Conservation (phyloP, 805 yeast species). For the Diddensiella caesifluorescens region DNA sequence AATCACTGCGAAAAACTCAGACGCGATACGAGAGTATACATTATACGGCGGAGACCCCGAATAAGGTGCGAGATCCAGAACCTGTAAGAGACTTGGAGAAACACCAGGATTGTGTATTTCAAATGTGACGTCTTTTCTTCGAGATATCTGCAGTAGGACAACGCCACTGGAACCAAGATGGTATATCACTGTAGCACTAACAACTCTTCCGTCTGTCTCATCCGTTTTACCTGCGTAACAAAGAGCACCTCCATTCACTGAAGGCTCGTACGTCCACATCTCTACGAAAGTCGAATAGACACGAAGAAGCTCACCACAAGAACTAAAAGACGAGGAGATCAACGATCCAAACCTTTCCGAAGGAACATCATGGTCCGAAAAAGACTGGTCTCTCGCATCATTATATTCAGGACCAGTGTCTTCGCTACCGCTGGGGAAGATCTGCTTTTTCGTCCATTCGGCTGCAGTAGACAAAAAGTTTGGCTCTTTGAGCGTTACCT, state of each 20-base stretch:
- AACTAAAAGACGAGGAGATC: not conserved
- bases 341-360: too few relatives aligned
- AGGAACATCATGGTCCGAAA: too few relatives aligned
- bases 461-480: constrained; percentile 21
- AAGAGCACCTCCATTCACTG: constrained; percentile 1
- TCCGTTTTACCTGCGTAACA: constrained; percentile 13
- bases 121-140: constrained; percentile 2
- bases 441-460: constrained; percentile 20
- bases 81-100: constrained; percentile 3
- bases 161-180: not conserved
- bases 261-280: constrained; percentile 15
- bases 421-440: constrained; percentile 10
- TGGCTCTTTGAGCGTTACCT: constrained; percentile 11
- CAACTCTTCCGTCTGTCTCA: constrained; percentile 15
- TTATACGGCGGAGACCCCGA: constrained; percentile 17
- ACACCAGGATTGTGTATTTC: constrained; percentile 9
- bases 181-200: constrained; percentile 5
- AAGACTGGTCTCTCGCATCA: too few relatives aligned
- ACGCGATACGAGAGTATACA: constrained; percentile 8
- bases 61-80: constrained; percentile 20
- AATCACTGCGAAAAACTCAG: constrained; percentile 18
- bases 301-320: not conserved
- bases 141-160: constrained; percentile 10
- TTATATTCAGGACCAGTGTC: too few relatives aligned
- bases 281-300: constrained; percentile 9